Evolutionary conservation across 2,329 filamentous ascomycete species (phyloP).

Genomic region (Diaporthe sp.): DNA sequence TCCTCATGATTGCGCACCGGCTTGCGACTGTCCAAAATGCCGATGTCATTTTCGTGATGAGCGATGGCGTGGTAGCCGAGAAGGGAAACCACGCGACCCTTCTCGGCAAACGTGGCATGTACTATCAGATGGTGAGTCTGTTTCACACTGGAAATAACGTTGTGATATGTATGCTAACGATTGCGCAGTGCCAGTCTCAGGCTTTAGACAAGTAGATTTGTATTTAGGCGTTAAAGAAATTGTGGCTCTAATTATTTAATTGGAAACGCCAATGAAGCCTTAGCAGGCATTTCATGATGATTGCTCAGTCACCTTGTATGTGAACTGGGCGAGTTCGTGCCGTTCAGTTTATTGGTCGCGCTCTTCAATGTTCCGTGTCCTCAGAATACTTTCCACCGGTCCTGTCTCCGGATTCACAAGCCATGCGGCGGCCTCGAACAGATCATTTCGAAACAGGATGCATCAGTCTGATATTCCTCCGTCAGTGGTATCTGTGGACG

Average conservation of each 20-base stretch:
- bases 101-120: not conserved
- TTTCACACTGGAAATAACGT: accelerated
- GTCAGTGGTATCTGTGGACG: no score
- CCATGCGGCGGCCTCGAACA: no score
- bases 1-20: slow-evolving; percentile 7
- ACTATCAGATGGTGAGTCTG: slow-evolving; percentile 10
- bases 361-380: no score
- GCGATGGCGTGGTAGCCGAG: not conserved
- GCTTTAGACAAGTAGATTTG: not conserved
- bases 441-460: no score
- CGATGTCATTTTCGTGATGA: slow-evolving; percentile 15
- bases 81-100: slow-evolving; percentile 7
- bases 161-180: not conserved
- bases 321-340: not conserved
- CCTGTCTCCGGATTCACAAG: no score
- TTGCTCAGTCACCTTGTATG: not conserved
- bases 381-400: no score
- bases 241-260: not conserved
- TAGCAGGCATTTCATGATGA: not conserved
- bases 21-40: slow-evolving; percentile 13
- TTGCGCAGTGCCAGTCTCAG: not conserved
- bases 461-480: no score
- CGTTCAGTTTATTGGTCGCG: no score
- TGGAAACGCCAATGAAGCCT: not conserved
- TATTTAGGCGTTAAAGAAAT: not conserved